Evolutionary conservation across 116 monocot species (phyloP), one percentile per base, ranked within the genome.

Genomic region (Iris pallida): DNA sequence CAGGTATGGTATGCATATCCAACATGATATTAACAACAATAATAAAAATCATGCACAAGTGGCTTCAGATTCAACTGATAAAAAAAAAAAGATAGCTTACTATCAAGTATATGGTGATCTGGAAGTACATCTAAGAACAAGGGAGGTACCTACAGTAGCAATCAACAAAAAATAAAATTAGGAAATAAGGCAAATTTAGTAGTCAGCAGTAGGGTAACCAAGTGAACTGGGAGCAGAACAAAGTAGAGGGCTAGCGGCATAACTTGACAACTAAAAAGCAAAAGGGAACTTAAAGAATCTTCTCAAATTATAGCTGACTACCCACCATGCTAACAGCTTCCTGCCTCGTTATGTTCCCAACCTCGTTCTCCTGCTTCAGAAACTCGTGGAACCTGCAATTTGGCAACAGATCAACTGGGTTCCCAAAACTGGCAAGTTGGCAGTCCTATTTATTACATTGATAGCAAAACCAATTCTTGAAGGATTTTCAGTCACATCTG

Each of bases 321-420:
- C 80, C 11, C 65, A 97, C 97, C 97, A 97, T 97, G 81, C 97
- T 97, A 47, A 97, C 97, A 76, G 97, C 92, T 72, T 97, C 97
- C 78, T 97, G 97, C 80, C 97, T 89, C 16, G 97, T 97, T 74
- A 97, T 97, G 51, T 90, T 90, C 47, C 97, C 97, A 67, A 91
- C 86, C 70, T 97, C 97, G 80, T 97, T 92, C 68, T 92, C 97
- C 55, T 75, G 85, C 83, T 97, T 97, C 57, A 97, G 63, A 68
- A 97, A 97, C 63, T 97, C 92, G 80, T 97, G 97, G 63, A 97
- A 97, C 70, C 97, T 97, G 82, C 8, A 72, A 75, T 48, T 69
- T 13, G 62, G 7, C 15, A 65, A 17, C 19, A 48, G 44, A 3
- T 20, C 65, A 65, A 48, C 7, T 30, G 2, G 30, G 30, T 3